These are phyloP conservation scores for Nakaseomyces sp. DNA, from an alignment of 1,139 yeast species.

Conservation along the genomic window DNA sequence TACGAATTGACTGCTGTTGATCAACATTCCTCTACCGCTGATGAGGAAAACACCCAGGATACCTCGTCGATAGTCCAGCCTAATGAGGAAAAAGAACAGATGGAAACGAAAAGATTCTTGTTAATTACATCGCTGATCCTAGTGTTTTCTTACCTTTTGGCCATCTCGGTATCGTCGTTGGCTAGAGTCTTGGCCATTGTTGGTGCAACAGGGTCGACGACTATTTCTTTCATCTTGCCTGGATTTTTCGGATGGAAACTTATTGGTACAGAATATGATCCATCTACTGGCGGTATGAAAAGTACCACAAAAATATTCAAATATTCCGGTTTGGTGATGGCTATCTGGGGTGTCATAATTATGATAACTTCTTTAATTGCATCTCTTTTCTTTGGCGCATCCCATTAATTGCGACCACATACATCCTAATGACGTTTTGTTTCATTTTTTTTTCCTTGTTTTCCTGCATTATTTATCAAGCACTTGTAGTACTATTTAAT, in stretches of 20 bases:
- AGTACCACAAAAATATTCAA: conserved; percentile 35
- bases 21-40: background rate
- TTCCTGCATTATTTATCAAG: background rate
- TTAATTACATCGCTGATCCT: conserved; percentile 41
- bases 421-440: background rate
- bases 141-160: conserved; percentile 48
- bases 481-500: background rate
- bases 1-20: conserved; percentile 1
- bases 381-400: conserved; percentile 56
- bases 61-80: background rate
- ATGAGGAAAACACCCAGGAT: background rate
- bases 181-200: conserved; percentile 83
- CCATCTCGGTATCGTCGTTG: conserved; percentile 62
- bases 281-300: background rate
- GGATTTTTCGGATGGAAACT: conserved; percentile 77
- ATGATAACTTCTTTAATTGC: conserved; percentile 74
- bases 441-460: background rate
- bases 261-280: conserved; percentile 33
- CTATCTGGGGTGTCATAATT: conserved; percentile 69
- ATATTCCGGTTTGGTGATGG: conserved; percentile 50
- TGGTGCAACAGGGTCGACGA: conserved; percentile 35
- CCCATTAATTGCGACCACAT: conserved; percentile 20
- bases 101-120: conserved; percentile 39
- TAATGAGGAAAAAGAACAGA: conserved; percentile 16
- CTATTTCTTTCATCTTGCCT: conserved; percentile 8